Base-by-base conservation (phyloP, 1,284 basidiomycete genomes). In the Xerocomus minutiporus region DNA sequence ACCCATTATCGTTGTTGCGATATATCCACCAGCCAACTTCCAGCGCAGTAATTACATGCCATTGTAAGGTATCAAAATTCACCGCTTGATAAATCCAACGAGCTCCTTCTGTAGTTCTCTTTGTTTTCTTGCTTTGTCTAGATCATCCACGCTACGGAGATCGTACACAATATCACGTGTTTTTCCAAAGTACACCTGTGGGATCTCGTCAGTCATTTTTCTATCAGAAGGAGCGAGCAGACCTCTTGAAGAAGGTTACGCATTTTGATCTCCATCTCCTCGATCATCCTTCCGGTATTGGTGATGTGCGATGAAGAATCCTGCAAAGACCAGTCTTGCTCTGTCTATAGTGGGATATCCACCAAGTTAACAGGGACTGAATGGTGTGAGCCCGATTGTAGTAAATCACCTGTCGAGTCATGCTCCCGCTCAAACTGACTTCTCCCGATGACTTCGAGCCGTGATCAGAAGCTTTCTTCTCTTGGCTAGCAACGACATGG, bases 201-300 rank as follows among this genome's bases (percentile, higher is more conserved):
- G 11, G 51, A 31, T 43, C 38, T n/a, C 15, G 47, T 56, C 51
- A 62, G 46, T 4, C 29, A 15, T 50, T 2, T 25, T 50, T 50
- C 26, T 35, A 38, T 53, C 6, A 51, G 39, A 25, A 17, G 34
- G 60, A 56, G 51, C 29, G 45, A 26, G 52, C 74, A 31, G 55
- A 81, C 85, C 74, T 97, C 93, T 66, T 96, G 91, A 44, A 99
- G 78, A 54, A 94, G 78, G 70, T 97, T 97, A 45, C 97, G 84
- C 88, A 98, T 95, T 76, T 97, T 97, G 68, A 93, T 91, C 74
- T 99, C 97, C 89, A 96, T 95, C 60, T 98, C 96, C 72, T 99
- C 97, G 60, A 99, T 86, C 84, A 98, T 88, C 59, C 82, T 83
- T 4, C 97, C 97, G 15, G 91, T 86, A 72, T 99, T 99, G 48